Conservation (phyloP, 2,329 filamentous ascomycete genomes). For the Aspergillus chevalieri region DNA sequence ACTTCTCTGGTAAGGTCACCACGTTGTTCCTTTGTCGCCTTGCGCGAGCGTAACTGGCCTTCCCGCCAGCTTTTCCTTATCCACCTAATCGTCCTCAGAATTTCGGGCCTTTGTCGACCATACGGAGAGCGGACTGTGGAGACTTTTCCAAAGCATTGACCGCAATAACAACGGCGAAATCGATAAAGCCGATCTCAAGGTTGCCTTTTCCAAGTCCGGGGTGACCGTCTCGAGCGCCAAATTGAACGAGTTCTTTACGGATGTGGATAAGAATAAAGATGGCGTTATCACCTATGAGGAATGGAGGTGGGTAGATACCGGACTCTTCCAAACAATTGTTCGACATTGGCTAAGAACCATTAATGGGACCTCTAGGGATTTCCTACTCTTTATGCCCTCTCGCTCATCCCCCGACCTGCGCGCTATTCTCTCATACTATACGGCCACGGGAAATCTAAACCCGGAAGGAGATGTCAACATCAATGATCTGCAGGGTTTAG, state of each 20-base stretch:
- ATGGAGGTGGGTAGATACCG: constrained; percentile 68
- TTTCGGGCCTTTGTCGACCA: constrained; percentile 83
- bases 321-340: constrained; percentile 9
- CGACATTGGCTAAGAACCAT: constrained; percentile 1
- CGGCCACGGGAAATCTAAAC: constrained; percentile 80
- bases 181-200: constrained; percentile 74
- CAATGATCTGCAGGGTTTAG: constrained; percentile 90
- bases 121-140: constrained; percentile 75
- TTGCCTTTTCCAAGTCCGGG: constrained; percentile 71
- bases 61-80: constrained; percentile 12
- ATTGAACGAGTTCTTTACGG: constrained; percentile 76
- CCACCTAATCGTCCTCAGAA: constrained; percentile 51
- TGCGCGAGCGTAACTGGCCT: constrained; percentile 11
- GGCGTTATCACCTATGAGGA: constrained; percentile 84
- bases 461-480: constrained; percentile 90
- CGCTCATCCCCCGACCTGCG: constrained; percentile 59
- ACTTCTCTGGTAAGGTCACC: constrained; percentile 67
- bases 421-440: constrained; percentile 85
- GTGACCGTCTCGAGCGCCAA: constrained; percentile 71
- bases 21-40: constrained; percentile 6
- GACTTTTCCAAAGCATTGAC: constrained; percentile 82
- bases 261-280: constrained; percentile 85
- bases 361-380: constrained; percentile 57
- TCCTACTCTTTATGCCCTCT: constrained; percentile 79
- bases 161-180: constrained; percentile 76